These are phyloP conservation scores for Blumeria graminis DNA, from an alignment of 2,329 filamentous ascomycete species.

Conservation along the genomic window DNA sequence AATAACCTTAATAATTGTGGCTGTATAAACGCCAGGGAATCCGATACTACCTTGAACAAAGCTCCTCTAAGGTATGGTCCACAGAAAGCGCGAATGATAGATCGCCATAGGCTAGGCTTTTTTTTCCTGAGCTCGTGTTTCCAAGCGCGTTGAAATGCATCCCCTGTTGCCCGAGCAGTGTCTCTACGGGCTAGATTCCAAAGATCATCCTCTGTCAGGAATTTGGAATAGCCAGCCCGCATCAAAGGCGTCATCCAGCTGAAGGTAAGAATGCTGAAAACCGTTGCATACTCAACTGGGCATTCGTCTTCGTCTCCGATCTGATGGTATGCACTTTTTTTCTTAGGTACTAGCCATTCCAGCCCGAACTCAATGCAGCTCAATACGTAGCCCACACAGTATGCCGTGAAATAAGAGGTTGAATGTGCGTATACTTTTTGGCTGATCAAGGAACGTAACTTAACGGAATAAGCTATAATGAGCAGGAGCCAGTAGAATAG, in stretches of 20 bases:
- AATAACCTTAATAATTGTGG: conserved; percentile 71
- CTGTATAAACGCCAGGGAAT: conserved; percentile 66
- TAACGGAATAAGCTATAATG: conserved; percentile 37
- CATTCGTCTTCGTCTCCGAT: conserved; percentile 46
- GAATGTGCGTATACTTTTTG: conserved; percentile 30
- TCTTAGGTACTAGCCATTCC: conserved; percentile 47
- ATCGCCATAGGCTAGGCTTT: conserved; percentile 68
- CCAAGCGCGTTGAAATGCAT: conserved; percentile 54
- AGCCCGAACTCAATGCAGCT: conserved; percentile 36
- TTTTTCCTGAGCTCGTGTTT: conserved; percentile 41
- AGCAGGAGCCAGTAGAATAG: conserved; percentile 53
- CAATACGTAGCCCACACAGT: conserved; percentile 33
- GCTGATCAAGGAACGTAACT: conserved; percentile 41
- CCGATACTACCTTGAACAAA: conserved; percentile 73
- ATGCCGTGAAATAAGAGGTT: conserved; percentile 37
- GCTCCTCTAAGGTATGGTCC: conserved; percentile 61
- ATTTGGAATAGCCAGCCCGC: conserved; percentile 80
- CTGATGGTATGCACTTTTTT: conserved; percentile 42
- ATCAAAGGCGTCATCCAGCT: conserved; percentile 98
- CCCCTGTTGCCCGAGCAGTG: conserved; percentile 49
- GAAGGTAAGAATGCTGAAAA: conserved; percentile 87
- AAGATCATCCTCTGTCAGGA: conserved; percentile 77
- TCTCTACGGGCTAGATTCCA: conserved; percentile 75
- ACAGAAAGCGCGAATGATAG: conserved; percentile 63
- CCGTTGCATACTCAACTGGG: conserved; percentile 61